Conservation (phyloP, 345 rosid species). For the Lepidium sativum region DNA sequence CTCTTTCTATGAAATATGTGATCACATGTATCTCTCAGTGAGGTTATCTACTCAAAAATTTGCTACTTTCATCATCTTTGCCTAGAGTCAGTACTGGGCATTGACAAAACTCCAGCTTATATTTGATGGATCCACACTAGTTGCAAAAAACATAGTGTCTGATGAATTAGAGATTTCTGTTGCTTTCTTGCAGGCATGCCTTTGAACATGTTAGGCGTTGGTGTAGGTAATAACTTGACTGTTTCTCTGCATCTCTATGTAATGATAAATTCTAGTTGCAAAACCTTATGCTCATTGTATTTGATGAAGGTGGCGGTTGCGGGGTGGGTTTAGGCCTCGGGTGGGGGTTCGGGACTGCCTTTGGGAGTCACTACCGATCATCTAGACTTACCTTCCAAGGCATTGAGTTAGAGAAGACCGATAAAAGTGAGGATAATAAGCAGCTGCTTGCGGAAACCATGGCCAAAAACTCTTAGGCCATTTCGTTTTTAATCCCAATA, state of each 20-base stretch:
- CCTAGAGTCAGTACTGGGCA: background rate
- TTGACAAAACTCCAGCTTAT: background rate
- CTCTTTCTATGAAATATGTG: background rate
- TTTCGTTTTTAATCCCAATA: background rate
- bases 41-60: background rate
- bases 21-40: background rate
- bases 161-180: background rate
- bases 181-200: slow-evolving; percentile 61
- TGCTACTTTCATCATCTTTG: background rate
- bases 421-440: slow-evolving; percentile 14
- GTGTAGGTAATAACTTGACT: slow-evolving; percentile 47
- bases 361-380: slow-evolving; percentile 71
- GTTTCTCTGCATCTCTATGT: too few relatives aligned
- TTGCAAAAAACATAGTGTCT: background rate
- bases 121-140: too few relatives aligned
- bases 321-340: slow-evolving; percentile 80
- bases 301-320: slow-evolving; percentile 77
- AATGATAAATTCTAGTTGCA: background rate
- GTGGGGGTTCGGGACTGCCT: slow-evolving; percentile 80
- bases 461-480: slow-evolving; percentile 22
- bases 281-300: background rate
- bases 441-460: slow-evolving; percentile 14
- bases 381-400: slow-evolving; percentile 75
- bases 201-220: slow-evolving; percentile 61
- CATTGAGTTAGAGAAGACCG: slow-evolving; percentile 35